Conservation (phyloP, 176 grass and related monocot species). For the Typha latifolia region DNA sequence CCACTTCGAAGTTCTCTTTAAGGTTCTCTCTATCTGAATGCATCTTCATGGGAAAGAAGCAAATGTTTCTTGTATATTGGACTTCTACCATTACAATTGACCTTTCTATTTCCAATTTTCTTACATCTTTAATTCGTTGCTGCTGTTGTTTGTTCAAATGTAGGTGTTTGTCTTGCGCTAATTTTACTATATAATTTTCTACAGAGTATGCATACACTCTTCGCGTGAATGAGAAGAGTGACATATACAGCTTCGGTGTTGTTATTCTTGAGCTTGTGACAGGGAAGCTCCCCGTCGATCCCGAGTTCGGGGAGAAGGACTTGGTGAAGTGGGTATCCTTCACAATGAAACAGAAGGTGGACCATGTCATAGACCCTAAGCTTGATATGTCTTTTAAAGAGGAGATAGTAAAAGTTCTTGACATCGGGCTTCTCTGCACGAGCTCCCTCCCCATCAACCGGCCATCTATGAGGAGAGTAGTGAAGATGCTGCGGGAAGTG, state of each 20-base stretch:
- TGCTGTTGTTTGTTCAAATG: neutral
- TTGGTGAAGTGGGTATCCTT: constrained; percentile 49
- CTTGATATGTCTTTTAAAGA: constrained; percentile 37
- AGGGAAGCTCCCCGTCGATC: constrained; percentile 39
- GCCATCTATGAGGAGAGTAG: constrained; percentile 67
- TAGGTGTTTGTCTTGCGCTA: neutral
- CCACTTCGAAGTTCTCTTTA: neutral
- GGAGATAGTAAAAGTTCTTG: constrained; percentile 56
- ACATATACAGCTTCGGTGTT: constrained; percentile 82
- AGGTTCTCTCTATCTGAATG: neutral
- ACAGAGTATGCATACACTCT: constrained; percentile 88
- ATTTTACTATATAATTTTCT: constrained; percentile 1
- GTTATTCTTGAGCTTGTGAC: constrained; percentile 77
- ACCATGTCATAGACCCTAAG: constrained; percentile 48
- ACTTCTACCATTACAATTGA: no score
- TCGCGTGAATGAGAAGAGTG: constrained; percentile 73
- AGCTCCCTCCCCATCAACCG: constrained; percentile 41
- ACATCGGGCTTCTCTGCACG: constrained; percentile 52
- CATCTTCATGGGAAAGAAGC: no score
- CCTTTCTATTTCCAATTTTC: no score
- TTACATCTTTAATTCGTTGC: no score
- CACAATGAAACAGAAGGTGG: constrained; percentile 31
- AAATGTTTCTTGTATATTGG: no score
- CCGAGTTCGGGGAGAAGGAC: constrained; percentile 45
- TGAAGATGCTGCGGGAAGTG: constrained; percentile 60